Base-by-base conservation (phyloP, 2,329 filamentous ascomycete species). In the Penicillium sclerotigenum region DNA sequence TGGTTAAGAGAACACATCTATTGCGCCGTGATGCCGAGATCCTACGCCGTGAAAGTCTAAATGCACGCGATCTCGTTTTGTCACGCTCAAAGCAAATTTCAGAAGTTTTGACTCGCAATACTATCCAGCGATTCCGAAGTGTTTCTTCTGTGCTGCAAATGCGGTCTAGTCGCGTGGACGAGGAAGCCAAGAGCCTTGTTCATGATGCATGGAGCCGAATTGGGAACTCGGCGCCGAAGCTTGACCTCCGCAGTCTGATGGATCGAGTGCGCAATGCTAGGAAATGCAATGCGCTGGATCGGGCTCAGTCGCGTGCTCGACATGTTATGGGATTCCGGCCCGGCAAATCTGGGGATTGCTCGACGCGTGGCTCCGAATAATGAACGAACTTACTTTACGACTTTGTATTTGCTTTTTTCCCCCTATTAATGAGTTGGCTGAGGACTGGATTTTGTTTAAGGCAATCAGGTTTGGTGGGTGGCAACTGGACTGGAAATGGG, bases 1-100 rank as follows among this genome's bases (percentile, higher is more conserved):
- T 71, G 26, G 70, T 74, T 40, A 71, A 69, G 52, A 66, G 64
- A 53, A 67, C 73, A 13, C 70, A 75, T 57, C 47, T 65, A 40
- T 47, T 76, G 26, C 70, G 66, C 41, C 59, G 59, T 22, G 67
- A 75, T 55, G 67, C 66, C 16, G 65, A 69, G 26, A 45, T 53
- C 20, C 52, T 73, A 20, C 59, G 61, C 16, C 65, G 54, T 40
- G 64, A 69, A 20, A 65, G 69, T 9, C 33, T 68, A 11, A 61
- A 65, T 16, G 48, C 67, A 28, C 60, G 62, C 40, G 64, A 69
- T 13, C 49, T 48, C 11, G 60, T 72, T 11, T 47, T 75, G 8
- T 63, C 68, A 13, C 65, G 58, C 16, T 75, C 74, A 3, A 73
- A 71, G 54, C 65, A 74, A 45, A 55, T 73, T 22, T 71, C 71